phyloP scores from a whole-genome alignment of 2,329 filamentous ascomycete genomes.

The Acephala macrosclerotiorum region DNA sequence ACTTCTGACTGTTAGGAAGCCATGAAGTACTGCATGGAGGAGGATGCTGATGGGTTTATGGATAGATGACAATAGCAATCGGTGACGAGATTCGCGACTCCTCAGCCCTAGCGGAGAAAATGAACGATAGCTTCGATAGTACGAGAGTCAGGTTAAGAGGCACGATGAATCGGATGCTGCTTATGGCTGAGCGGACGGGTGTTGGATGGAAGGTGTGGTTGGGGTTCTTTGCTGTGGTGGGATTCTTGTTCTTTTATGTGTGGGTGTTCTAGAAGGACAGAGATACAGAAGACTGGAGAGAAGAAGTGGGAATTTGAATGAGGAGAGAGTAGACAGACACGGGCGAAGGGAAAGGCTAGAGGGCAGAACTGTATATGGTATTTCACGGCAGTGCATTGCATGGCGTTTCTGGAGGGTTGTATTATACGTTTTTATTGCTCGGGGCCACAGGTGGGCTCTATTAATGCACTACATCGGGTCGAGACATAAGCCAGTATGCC shows the following conservation, averaged over 20 bases:
- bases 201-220: slow-evolving; percentile 96
- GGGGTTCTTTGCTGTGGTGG: slow-evolving; percentile 83
- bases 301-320: slow-evolving; percentile 2
- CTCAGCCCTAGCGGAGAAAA: slow-evolving; percentile 86
- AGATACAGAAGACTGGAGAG: neutral
- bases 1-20: slow-evolving; percentile 1
- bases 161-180: slow-evolving; percentile 96
- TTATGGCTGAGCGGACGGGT: slow-evolving; percentile 95
- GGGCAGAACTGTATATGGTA: slow-evolving; percentile 5
- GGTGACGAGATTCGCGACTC: slow-evolving; percentile 95
- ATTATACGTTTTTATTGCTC: slow-evolving; percentile 20
- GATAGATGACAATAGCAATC: slow-evolving; percentile 86
- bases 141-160: slow-evolving; percentile 82
- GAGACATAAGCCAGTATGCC: neutral
- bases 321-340: neutral
- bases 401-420: slow-evolving; percentile 11
- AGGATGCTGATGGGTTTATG: neutral
- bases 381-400: slow-evolving; percentile 11
- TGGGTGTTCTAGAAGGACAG: slow-evolving; percentile 74
- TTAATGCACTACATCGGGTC: slow-evolving; percentile 21
- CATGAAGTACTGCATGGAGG: neutral
- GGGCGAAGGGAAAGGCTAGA: neutral
- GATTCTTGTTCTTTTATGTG: slow-evolving; percentile 87
- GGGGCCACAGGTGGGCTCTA: slow-evolving; percentile 14
- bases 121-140: slow-evolving; percentile 93